A percentile compares a stretch with the other conserved stretches of the same genome.
phyloP scores from a whole-genome alignment of 495 filamentous ascomycete species.

The Staphylotrichum longicolle region DNA sequence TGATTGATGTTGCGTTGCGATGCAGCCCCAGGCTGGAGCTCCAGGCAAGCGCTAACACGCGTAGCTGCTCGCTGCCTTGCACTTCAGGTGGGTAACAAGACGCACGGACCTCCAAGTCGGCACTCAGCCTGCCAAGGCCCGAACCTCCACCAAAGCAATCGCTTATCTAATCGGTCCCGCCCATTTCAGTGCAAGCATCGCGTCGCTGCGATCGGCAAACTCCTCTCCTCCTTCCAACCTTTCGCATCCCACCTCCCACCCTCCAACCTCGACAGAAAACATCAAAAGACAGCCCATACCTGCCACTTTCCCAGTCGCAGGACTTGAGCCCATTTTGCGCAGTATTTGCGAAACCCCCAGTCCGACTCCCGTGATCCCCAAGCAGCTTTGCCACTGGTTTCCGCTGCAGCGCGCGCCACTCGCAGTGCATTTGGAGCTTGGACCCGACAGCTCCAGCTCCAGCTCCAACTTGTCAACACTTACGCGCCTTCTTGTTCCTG shows the following conservation, averaged over 20 bases:
- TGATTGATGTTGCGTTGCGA: constrained; percentile 27
- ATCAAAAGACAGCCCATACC: neutral
- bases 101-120: neutral
- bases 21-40: constrained; percentile 28
- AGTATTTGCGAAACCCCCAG: neutral
- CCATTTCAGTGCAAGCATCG: constrained; percentile 4
- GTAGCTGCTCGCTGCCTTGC: constrained; percentile 34
- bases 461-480: neutral
- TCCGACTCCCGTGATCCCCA: neutral
- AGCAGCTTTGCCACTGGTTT: neutral
- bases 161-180: constrained; percentile 12
- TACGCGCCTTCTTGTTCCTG: constrained; percentile 2
- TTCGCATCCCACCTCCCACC: constrained; percentile 22
- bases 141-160: neutral
- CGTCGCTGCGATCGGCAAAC: constrained; percentile 27
- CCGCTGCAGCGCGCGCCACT: neutral
- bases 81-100: constrained; percentile 6
- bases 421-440: constrained; percentile 20
- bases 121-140: constrained; percentile 13
- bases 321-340: neutral
- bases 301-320: constrained; percentile 2
- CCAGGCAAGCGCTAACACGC: constrained; percentile 43
- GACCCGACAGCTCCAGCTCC: constrained; percentile 9
- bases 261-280: constrained; percentile 19
- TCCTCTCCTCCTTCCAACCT: constrained; percentile 32